These are phyloP conservation scores for Botrytis deweyae DNA, from an alignment of 2,329 filamentous ascomycete species.

Conservation along the genomic window DNA sequence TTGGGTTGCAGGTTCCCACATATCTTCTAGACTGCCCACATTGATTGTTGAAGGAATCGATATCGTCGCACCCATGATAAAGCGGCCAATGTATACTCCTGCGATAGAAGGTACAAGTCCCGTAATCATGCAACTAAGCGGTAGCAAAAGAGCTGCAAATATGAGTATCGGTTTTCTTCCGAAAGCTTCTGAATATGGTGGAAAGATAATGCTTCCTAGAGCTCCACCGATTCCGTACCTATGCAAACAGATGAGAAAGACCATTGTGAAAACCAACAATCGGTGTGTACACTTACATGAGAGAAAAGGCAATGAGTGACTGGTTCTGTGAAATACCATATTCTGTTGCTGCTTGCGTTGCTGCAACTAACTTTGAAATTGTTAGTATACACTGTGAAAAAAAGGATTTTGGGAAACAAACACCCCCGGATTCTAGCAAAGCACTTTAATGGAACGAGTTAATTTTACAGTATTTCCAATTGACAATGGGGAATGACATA, in stretches of 20 bases:
- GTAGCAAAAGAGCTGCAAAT: slow-evolving; percentile 39
- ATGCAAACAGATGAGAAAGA: background rate
- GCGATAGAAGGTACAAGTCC: slow-evolving; percentile 41
- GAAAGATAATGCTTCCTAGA: slow-evolving; percentile 43
- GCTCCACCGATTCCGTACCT: slow-evolving; percentile 39
- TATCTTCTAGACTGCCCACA: slow-evolving; percentile 50
- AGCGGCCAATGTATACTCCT: slow-evolving; percentile 44
- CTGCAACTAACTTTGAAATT: slow-evolving; percentile 4
- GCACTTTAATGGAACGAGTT: background rate
- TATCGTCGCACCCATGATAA: slow-evolving; percentile 47
- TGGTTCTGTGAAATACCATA: slow-evolving; percentile 13
- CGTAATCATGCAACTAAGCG: slow-evolving; percentile 42
- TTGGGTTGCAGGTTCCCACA: slow-evolving; percentile 47
- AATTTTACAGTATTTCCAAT: background rate
- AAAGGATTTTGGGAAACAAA: background rate
- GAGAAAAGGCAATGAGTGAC: slow-evolving; percentile 11
- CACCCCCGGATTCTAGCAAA: slow-evolving; percentile 16
- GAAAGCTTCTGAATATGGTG: slow-evolving; percentile 43
- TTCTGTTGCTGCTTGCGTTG: slow-evolving; percentile 8
- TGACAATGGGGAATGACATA: background rate
- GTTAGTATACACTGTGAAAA: background rate
- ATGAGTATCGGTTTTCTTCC: slow-evolving; percentile 42
- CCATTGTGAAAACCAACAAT: background rate
- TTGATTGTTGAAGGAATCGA: slow-evolving; percentile 50
- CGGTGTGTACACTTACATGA: slow-evolving; percentile 4